Evolutionary conservation across 805 yeast genomes (phyloP).

Genomic region (Vanderwaltozyma yarrowii): DNA sequence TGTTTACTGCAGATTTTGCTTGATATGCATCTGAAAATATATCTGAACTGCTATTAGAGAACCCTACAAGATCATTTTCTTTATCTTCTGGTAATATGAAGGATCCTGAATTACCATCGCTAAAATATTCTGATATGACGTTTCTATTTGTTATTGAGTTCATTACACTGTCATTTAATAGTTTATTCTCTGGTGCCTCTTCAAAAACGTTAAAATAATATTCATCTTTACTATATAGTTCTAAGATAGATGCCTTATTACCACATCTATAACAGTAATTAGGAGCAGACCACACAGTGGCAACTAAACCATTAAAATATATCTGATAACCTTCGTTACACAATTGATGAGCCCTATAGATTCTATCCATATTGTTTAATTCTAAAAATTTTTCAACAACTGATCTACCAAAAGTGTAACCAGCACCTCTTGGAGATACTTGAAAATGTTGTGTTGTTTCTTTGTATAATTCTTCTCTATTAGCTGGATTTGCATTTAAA

Average conservation of each 20-base stretch:
- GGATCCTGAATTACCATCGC: slow-evolving; percentile 2
- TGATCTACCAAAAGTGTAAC: slow-evolving; percentile 88
- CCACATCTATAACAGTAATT: slow-evolving; percentile 97
- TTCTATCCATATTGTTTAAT: slow-evolving; percentile 67
- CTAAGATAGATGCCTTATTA: slow-evolving; percentile 93
- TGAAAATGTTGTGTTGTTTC: slow-evolving; percentile 50
- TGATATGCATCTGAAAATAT: slow-evolving; percentile 28
- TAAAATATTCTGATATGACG: slow-evolving; percentile 14
- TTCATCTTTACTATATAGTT: slow-evolving; percentile 59
- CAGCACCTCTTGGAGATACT: slow-evolving; percentile 93
- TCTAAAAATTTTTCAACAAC: slow-evolving; percentile 80
- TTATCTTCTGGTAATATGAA: neutral
- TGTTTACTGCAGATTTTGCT: slow-evolving; percentile 22
- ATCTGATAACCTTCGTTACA: slow-evolving; percentile 95
- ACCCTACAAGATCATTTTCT: slow-evolving; percentile 1
- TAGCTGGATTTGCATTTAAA: slow-evolving; percentile 25
- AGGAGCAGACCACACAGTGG: slow-evolving; percentile 98
- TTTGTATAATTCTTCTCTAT: slow-evolving; percentile 15
- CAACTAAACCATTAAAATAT: slow-evolving; percentile 79
- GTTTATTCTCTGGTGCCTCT: slow-evolving; percentile 88
- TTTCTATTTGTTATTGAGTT: slow-evolving; percentile 9
- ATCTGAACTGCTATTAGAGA: slow-evolving; percentile 4
- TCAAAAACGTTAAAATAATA: slow-evolving; percentile 84
- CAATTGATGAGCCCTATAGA: slow-evolving; percentile 89
- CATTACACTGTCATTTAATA: slow-evolving; percentile 1